Evolutionary conservation across 306 rosid genomes (phyloP).

Genomic region (Vigna nakashimae): DNA sequence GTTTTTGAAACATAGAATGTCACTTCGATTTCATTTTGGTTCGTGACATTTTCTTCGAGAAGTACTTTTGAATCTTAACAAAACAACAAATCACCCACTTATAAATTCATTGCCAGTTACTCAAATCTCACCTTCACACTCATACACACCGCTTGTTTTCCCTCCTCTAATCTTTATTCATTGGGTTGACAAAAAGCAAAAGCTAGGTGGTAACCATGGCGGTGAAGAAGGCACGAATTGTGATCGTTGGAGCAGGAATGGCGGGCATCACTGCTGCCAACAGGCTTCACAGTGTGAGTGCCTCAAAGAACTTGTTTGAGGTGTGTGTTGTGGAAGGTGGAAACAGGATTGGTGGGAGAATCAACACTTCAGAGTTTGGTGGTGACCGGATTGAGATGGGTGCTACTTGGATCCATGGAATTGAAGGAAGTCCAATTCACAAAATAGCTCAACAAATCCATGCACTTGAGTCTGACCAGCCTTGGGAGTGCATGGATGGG

Average conservation of each 20-base stretch:
- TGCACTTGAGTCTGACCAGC: slow-evolving; percentile 74
- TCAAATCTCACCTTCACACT: slow-evolving; percentile 60
- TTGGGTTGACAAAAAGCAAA: background rate
- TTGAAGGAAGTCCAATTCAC: slow-evolving; percentile 85
- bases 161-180: background rate
- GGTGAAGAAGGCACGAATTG: slow-evolving; percentile 75
- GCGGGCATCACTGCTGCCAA: slow-evolving; percentile 95
- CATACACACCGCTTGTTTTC: slow-evolving; percentile 32
- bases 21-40: slow-evolving; percentile 1
- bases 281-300: slow-evolving; percentile 70
- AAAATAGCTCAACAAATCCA: slow-evolving; percentile 71
- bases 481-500: slow-evolving; percentile 98
- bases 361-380: slow-evolving; percentile 83
- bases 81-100: background rate
- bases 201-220: slow-evolving; percentile 59
- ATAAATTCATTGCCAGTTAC: slow-evolving; percentile 63
- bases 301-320: slow-evolving; percentile 66
- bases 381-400: slow-evolving; percentile 95
- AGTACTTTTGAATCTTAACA: background rate
- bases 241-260: slow-evolving; percentile 96
- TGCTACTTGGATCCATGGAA: slow-evolving; percentile 99
- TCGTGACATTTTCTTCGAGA: background rate
- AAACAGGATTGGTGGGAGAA: slow-evolving; percentile 87
- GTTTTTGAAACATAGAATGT: slow-evolving; percentile 8
- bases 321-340: slow-evolving; percentile 91